phyloP scores from a whole-genome alignment of 2,329 filamentous ascomycete genomes.

The Sordariomycetes sp. region DNA sequence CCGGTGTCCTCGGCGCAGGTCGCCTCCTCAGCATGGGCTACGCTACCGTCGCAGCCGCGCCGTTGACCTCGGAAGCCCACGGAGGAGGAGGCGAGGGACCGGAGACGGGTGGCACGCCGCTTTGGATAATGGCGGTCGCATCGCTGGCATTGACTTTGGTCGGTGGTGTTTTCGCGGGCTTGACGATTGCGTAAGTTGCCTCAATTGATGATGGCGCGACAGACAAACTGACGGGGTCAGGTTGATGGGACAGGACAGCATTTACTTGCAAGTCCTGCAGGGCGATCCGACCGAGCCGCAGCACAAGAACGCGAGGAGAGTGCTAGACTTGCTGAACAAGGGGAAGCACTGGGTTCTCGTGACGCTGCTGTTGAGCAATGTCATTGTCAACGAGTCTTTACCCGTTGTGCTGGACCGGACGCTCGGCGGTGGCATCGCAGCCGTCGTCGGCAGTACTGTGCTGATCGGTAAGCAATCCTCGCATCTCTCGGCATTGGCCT shows the following conservation, averaged over 20 bases:
- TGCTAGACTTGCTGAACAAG: conserved; percentile 69
- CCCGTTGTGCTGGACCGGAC: conserved; percentile 93
- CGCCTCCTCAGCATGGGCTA: conserved; percentile 41
- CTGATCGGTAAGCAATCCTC: conserved; percentile 63
- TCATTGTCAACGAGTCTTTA: conserved; percentile 94
- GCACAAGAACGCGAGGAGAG: conserved; percentile 73
- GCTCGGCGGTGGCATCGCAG: conserved; percentile 87
- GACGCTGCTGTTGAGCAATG: conserved; percentile 86
- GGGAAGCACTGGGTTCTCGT: conserved; percentile 99
- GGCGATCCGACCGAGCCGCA: conserved; percentile 79
- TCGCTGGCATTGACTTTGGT: conserved; percentile 75
- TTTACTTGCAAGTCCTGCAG: conserved; percentile 91
- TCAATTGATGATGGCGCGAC: not conserved
- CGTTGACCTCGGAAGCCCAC: conserved; percentile 24
- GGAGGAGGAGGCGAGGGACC: conserved; percentile 30
- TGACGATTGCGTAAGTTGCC: conserved; percentile 75
- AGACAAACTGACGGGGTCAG: conserved; percentile 17
- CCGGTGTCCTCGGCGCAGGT: conserved; percentile 40
- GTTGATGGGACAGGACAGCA: conserved; percentile 73
- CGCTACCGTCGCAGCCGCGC: conserved; percentile 38
- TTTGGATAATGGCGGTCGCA: conserved; percentile 75
- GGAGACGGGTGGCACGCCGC: conserved; percentile 49
- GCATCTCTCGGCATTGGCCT: conserved; percentile 5
- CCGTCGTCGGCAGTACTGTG: conserved; percentile 85
- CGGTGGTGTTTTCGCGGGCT: conserved; percentile 86